Conservation (phyloP, 176 grass and related monocot genomes). For the Lolium multiflorum region DNA sequence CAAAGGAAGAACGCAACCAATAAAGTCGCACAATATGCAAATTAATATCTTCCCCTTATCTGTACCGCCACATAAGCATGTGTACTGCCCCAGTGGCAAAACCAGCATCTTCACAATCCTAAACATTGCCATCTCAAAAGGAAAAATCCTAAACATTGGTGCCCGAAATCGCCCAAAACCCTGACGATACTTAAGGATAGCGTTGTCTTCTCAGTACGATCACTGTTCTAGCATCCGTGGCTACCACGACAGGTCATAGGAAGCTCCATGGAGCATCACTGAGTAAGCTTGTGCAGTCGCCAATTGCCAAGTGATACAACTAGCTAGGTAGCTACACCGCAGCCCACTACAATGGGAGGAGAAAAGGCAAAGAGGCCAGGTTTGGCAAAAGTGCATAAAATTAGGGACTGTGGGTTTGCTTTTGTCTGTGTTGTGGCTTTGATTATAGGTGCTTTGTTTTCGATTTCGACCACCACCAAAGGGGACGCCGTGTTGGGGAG, state of each 20-base stretch:
- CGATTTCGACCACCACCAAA: conserved; percentile 41
- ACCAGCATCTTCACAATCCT: not conserved
- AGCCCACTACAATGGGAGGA: not conserved
- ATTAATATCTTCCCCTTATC: no score
- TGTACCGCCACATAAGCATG: not conserved
- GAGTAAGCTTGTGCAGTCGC: not conserved
- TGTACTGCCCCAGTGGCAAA: not conserved
- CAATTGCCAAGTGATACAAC: not conserved
- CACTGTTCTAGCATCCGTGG: not conserved
- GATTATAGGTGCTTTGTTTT: conserved; percentile 10
- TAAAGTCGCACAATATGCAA: not conserved
- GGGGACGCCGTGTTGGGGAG: conserved; percentile 41
- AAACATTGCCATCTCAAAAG: not conserved
- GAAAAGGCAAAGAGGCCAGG: conserved; percentile 5
- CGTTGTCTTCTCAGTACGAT: not conserved
- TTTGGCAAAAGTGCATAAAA: conserved; percentile 45
- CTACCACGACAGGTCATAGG: not conserved
- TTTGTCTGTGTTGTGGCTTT: conserved; percentile 44
- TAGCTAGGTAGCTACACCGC: not conserved
- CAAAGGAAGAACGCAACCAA: not conserved
- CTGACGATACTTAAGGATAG: not conserved
- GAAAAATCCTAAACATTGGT: not conserved
- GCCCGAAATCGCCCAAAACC: not conserved
- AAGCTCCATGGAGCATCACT: not conserved
- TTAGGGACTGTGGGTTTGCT: conserved; percentile 23